Base-by-base conservation (phyloP, 2,329 filamentous ascomycete genomes). In the Diaporthe longicolla region DNA sequence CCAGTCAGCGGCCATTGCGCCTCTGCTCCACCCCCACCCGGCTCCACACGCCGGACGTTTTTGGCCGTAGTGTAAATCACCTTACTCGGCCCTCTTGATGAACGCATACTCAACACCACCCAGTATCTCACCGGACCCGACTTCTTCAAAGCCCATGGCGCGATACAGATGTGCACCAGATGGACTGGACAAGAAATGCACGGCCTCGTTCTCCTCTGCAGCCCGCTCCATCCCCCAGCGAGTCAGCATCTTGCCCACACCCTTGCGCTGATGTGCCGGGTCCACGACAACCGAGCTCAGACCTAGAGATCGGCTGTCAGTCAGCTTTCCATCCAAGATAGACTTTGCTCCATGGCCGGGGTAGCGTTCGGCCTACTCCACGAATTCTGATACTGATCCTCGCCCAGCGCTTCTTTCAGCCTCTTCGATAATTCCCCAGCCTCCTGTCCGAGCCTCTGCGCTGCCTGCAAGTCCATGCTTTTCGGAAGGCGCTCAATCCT, bases 191-290 rank as follows among this genome's bases (percentile, higher is more conserved):
- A 74, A 21, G 26, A 75, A 40, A 45, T 70, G 72, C 26, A 74
- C 45, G 48, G 66, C 29, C 48, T 72, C 74, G 55, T 59, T 29
- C 32, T 74, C 72, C 48, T 32, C 21, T 2, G 61, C 69, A 17
- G 74, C 74, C 11, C 40, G 48, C 3, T 65, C 32, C 19, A 69
- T 52, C 4, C 72, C 74, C 74, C 69, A 74, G 10, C 63, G 37
- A 58, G 73, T 69, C 45, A 75, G 32, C 57, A 70, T 52, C 21
- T 54, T 73, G 19, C 54, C 74, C 6, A 72, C 48, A 2, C 72
- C 74, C 50, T 58, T 66, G 26, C 72, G 74, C n/a, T 74, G 74
- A 40, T 75, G 50, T 21, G 35, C 37, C 32, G 72, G 74, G 35
- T 74, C 61, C 8, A 74, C 72, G 29, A 40, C 55, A 26, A 75